Conservation (phyloP, 805 yeast species). For the Pichia ethanolica region DNA sequence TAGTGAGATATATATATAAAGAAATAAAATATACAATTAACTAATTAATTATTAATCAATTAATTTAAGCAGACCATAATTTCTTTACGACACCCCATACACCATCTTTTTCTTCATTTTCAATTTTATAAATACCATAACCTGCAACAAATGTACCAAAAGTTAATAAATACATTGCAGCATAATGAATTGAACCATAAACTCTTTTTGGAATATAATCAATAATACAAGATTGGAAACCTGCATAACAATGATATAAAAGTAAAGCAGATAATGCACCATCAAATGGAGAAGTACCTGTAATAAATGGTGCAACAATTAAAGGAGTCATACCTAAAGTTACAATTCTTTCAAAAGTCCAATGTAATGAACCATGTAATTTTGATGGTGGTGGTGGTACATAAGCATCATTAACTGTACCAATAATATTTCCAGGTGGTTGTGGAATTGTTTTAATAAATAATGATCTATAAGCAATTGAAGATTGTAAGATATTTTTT, state of each 20-base stretch:
- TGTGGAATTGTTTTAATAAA: conserved; percentile 35
- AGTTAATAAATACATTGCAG: conserved; percentile 52
- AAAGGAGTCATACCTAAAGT: conserved; percentile 60
- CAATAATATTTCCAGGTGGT: conserved; percentile 69
- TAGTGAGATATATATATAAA: no score
- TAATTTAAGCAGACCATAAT: conserved; percentile 26
- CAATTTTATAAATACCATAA: conserved; percentile 66
- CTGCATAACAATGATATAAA: conserved; percentile 59
- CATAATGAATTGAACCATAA: conserved; percentile 55
- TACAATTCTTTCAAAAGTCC: conserved; percentile 62
- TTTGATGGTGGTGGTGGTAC: conserved; percentile 50
- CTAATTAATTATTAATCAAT: background rate
- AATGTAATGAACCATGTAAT: conserved; percentile 63
- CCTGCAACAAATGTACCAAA: conserved; percentile 58
- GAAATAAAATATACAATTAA: no score
- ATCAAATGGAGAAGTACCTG: conserved; percentile 50
- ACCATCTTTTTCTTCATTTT: conserved; percentile 60
- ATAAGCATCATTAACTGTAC: conserved; percentile 66
- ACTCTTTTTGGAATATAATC: conserved; percentile 75
- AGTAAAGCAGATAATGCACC: conserved; percentile 47
- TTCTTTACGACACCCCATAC: conserved; percentile 36
- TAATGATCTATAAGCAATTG: conserved; percentile 13
- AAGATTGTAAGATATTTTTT: conserved; percentile 7
- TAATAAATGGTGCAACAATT: conserved; percentile 50
- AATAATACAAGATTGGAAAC: conserved; percentile 68